Conservation (phyloP, 2,329 filamentous ascomycete genomes). For the Penicillium sp. region DNA sequence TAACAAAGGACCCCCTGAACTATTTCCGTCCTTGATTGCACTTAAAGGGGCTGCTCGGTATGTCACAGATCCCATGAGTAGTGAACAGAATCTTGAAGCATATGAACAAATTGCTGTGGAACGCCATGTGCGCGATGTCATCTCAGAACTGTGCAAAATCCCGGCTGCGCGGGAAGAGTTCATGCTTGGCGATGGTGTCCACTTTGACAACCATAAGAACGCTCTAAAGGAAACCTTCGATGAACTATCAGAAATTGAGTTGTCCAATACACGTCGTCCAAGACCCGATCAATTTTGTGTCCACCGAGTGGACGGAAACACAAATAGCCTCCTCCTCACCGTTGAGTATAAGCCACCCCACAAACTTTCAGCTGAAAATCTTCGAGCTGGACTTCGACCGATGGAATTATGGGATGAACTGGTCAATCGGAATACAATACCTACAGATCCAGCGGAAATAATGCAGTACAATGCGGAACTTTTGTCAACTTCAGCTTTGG, state of each 20-base stretch:
- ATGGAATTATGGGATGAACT: slow-evolving; percentile 22
- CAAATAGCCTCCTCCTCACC: slow-evolving; percentile 8
- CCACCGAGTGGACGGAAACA: slow-evolving; percentile 11
- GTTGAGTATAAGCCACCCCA: slow-evolving; percentile 21
- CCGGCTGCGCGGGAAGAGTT: slow-evolving; percentile 24
- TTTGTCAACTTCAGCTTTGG: slow-evolving; percentile 5
- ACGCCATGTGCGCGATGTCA: slow-evolving; percentile 16
- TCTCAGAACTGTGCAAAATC: slow-evolving; percentile 25
- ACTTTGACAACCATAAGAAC: slow-evolving; percentile 15
- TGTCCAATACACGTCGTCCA: background rate
- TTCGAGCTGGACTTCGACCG: slow-evolving; percentile 13
- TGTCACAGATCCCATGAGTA: background rate
- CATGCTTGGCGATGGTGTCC: slow-evolving; percentile 17
- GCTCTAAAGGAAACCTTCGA: background rate
- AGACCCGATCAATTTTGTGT: slow-evolving; percentile 21
- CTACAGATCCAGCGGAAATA: slow-evolving; percentile 10
- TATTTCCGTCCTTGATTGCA: no score
- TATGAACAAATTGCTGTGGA: background rate
- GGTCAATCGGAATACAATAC: slow-evolving; percentile 11
- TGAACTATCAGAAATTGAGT: background rate
- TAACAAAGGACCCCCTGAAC: background rate
- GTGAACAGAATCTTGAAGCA: background rate
- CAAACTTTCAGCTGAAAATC: slow-evolving; percentile 12
- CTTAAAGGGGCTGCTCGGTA: background rate
- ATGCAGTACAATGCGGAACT: slow-evolving; percentile 22